Percentiles rank a stretch among this genome's conserved stretches.
phyloP scores from a whole-genome alignment of 2,329 filamentous ascomycete species.

The Stachybotrys chartarum region DNA sequence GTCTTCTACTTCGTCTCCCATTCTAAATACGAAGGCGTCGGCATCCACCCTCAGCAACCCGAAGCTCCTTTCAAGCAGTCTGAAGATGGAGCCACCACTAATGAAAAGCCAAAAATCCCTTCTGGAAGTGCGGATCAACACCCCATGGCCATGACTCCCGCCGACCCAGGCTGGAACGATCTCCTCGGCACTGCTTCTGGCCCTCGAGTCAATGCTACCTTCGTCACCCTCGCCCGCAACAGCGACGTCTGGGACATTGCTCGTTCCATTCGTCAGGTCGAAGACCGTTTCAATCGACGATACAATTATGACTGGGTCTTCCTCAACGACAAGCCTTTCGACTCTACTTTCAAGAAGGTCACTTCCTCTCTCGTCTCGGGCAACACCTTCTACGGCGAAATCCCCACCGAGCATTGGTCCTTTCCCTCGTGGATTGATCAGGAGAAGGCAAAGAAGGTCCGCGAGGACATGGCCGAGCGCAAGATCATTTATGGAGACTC shows the following conservation, averaged over 20 bases:
- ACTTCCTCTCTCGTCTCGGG: slow-evolving; percentile 87
- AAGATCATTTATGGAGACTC: slow-evolving; percentile 99
- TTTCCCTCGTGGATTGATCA: slow-evolving; percentile 95
- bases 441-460: slow-evolving; percentile 81
- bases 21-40: slow-evolving; percentile 38
- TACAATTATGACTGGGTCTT: slow-evolving; percentile 99
- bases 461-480: slow-evolving; percentile 85
- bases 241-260: slow-evolving; percentile 94
- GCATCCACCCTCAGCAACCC: slow-evolving; percentile 7
- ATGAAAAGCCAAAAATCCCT: slow-evolving; percentile 13
- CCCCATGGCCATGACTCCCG: slow-evolving; percentile 45
- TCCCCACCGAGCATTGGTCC: slow-evolving; percentile 91
- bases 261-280: slow-evolving; percentile 88
- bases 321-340: slow-evolving; percentile 91
- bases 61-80: slow-evolving; percentile 13
- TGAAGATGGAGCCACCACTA: slow-evolving; percentile 13
- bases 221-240: slow-evolving; percentile 92
- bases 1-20: slow-evolving; percentile 77
- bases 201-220: slow-evolving; percentile 90
- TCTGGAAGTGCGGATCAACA: slow-evolving; percentile 25
- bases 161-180: slow-evolving; percentile 45
- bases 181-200: slow-evolving; percentile 49
- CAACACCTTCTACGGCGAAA: slow-evolving; percentile 83
- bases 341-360: slow-evolving; percentile 87
- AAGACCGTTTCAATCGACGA: slow-evolving; percentile 95